A percentile compares a stretch with the other conserved stretches of the same genome.
Evolutionary conservation across 345 rosid genomes (phyloP).

Genomic region (Eucalyptus lansdowneana): DNA sequence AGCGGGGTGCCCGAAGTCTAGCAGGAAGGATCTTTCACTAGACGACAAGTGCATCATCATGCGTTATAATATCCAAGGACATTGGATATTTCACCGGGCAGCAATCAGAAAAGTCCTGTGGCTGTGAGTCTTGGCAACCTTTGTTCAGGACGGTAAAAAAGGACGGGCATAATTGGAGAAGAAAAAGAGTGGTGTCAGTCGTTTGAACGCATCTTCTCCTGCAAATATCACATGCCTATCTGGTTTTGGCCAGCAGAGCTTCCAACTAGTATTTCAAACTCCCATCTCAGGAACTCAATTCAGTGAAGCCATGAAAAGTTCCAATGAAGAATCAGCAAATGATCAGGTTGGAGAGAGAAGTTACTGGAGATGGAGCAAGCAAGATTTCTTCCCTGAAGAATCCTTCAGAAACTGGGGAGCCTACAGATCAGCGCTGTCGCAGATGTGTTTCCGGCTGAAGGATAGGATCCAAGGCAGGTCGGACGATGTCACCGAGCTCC

Average conservation of each 20-base stretch:
- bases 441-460: constrained; percentile 19
- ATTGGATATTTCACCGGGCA: not conserved
- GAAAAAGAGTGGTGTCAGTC: not conserved
- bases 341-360: not conserved
- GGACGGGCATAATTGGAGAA: not conserved
- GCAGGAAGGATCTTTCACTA: not conserved
- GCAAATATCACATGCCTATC: not conserved
- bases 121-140: not conserved
- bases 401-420: constrained; percentile 36
- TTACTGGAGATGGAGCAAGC: constrained; percentile 50
- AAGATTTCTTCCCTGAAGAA: constrained; percentile 53
- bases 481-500: constrained; percentile 21
- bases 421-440: constrained; percentile 22
- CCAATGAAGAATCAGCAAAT: not conserved
- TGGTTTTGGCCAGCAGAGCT: not conserved
- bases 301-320: not conserved
- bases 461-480: constrained; percentile 39
- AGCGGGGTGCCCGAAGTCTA: not conserved
- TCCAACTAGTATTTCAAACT: not conserved
- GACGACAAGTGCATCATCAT: not conserved
- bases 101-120: not conserved
- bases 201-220: not conserved
- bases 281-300: not conserved
- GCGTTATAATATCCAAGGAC: not conserved
- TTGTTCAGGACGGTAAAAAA: not conserved